Percentiles rank a stretch among this genome's conserved stretches.
Conservation (phyloP, 768 basidiomycete genomes). For the Epithele typhae region DNA sequence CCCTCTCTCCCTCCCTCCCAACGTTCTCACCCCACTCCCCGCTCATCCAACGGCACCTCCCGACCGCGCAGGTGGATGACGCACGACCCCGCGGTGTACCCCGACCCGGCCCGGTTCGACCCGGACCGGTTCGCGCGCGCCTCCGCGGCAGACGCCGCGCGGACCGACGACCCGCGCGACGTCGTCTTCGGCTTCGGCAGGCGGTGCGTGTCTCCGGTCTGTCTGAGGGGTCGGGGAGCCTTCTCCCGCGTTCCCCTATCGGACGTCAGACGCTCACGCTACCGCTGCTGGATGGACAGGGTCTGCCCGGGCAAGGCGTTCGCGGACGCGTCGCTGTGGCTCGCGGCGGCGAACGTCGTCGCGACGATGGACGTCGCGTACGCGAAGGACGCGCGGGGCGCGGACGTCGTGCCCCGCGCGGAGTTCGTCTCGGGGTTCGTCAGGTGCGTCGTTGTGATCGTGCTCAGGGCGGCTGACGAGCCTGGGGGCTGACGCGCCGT, state of each 20-base stretch:
- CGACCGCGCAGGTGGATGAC: constrained; percentile 16
- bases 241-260: not conserved
- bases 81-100: constrained; percentile 13
- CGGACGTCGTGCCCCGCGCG: constrained; percentile 32
- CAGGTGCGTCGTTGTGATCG: not conserved
- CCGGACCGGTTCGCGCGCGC: constrained; percentile 17
- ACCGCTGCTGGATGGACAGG: constrained; percentile 6
- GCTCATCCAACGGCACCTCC: not conserved
- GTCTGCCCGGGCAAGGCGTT: constrained; percentile 25
- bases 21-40: not conserved
- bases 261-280: not conserved
- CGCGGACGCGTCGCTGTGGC: constrained; percentile 21
- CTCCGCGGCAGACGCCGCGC: constrained; percentile 5
- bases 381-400: constrained; percentile 35
- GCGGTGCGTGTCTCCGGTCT: constrained; percentile 1
- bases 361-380: constrained; percentile 20
- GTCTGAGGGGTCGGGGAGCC: too few relatives aligned
- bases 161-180: constrained; percentile 7
- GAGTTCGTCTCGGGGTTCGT: constrained; percentile 34
- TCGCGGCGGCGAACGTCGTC: constrained; percentile 22
- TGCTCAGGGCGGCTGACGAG: not conserved
- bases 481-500: not conserved
- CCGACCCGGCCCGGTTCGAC: constrained; percentile 17
- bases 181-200: constrained; percentile 18
- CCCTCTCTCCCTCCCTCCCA: too few relatives aligned